A percentile compares a stretch with the other conserved stretches of the same genome.
phyloP scores from a whole-genome alignment of 768 basidiomycete species.

The Russula sp. region DNA sequence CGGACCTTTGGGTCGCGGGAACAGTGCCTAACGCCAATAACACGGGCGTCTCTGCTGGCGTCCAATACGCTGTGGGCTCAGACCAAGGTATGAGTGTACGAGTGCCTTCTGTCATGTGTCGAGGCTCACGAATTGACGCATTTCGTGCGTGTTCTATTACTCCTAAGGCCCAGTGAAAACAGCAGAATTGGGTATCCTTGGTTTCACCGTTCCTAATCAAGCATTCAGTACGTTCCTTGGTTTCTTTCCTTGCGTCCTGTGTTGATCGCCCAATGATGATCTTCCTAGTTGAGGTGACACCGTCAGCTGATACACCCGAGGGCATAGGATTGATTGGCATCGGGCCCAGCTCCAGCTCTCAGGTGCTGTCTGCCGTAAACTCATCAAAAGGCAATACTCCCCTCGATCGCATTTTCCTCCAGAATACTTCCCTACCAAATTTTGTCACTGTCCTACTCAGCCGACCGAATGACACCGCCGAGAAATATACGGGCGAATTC shows the following conservation, averaged over 20 bases:
- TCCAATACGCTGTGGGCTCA: slow-evolving; percentile 49
- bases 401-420: slow-evolving; percentile 58
- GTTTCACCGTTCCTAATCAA: slow-evolving; percentile 38
- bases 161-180: slow-evolving; percentile 37
- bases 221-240: slow-evolving; percentile 35
- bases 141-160: not conserved
- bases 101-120: no score
- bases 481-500: slow-evolving; percentile 48
- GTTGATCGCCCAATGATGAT: not conserved
- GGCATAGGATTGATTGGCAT: slow-evolving; percentile 45
- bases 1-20: slow-evolving; percentile 56
- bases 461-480: slow-evolving; percentile 45
- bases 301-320: slow-evolving; percentile 26
- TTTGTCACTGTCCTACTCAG: slow-evolving; percentile 57
- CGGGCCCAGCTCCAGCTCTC: slow-evolving; percentile 50
- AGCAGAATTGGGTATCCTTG: slow-evolving; percentile 38
- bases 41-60: slow-evolving; percentile 33
- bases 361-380: slow-evolving; percentile 30
- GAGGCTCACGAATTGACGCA: not conserved
- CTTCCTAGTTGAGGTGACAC: slow-evolving; percentile 34
- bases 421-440: slow-evolving; percentile 49
- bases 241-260: not conserved
- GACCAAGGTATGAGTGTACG: slow-evolving; percentile 25
- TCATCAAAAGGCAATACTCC: slow-evolving; percentile 41
- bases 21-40: slow-evolving; percentile 33